Evolutionary conservation across 2,329 filamentous ascomycete species (phyloP), one percentile per base, ranked within the genome.

Genomic region (Alternaria infectoria): DNA sequence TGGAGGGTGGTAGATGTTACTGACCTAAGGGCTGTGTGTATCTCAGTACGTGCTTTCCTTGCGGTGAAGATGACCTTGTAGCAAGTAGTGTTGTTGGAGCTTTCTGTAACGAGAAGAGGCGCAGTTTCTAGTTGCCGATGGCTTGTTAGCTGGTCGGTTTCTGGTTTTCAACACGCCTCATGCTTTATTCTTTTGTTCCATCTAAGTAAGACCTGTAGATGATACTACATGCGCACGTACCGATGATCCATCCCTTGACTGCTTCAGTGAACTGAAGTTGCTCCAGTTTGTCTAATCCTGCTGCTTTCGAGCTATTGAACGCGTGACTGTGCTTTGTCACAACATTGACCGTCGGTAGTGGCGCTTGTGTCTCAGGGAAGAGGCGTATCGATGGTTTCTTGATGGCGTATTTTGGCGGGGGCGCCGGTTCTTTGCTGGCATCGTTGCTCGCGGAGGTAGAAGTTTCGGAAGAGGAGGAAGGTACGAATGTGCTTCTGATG

Each of bases 261-360:
- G 12, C 3, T 21, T 55, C 13, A 6, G 43, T 15, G 45, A 65
- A 65, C 6, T 62, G 49, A 6, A 62, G 4, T 21, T 65, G 62
- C 19, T 32, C 13, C 32, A 65, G 13, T n/a, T 62, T 62, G 19
- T 44, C 45, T 45, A 62, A 19, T 15, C 62, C 59, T 7, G 50
- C 23, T 23, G 30, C 54, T 26, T 45, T 55, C 19, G 58, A 32
- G 17, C 54, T 56, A 13, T 59, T 59, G 44, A 61, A 65, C 1
- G 49, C 36, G 28, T 47, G 49, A 21, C 54, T 62, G 32, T 60
- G 61, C 28, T 46, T 52, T 8, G 40, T 57, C 5, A 57, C 19
- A 1, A 47, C 2, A 3, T 58, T 28, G 30, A 50, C 4, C 4
- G 23, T 40, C 8, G 55, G 55, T 13, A 50, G 12, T 6, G 23